Percentiles rank a stretch among this genome's conserved stretches.
Evolutionary conservation across 169 alveolate genomes (phyloP).

Genomic region (Babesia microti): DNA sequence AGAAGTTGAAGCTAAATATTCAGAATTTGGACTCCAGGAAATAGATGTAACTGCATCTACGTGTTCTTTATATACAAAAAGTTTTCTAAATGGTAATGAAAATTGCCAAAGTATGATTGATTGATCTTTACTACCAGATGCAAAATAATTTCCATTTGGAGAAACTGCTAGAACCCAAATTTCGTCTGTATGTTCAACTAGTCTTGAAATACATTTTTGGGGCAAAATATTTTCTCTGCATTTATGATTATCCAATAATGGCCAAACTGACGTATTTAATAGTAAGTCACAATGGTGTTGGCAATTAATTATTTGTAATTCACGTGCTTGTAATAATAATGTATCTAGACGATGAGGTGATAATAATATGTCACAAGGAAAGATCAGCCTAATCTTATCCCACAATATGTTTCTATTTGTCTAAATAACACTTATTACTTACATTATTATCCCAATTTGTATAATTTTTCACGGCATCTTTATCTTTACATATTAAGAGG

Average conservation of each 20-base stretch:
- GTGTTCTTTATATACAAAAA: slow-evolving; percentile 53
- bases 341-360: slow-evolving; percentile 33
- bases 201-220: slow-evolving; percentile 30
- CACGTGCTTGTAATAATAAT: slow-evolving; percentile 24
- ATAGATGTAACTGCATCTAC: slow-evolving; percentile 44
- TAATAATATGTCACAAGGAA: slow-evolving; percentile 24
- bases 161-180: slow-evolving; percentile 60
- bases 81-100: slow-evolving; percentile 34
- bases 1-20: slow-evolving; percentile 41
- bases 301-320: slow-evolving; percentile 25
- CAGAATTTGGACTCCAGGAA: slow-evolving; percentile 56
- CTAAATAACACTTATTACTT: neutral
- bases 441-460: slow-evolving; percentile 16
- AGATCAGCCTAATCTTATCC: slow-evolving; percentile 12
- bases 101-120: slow-evolving; percentile 51
- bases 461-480: slow-evolving; percentile 3
- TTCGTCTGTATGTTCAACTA: slow-evolving; percentile 59
- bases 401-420: slow-evolving; percentile 15
- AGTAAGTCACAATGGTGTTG: slow-evolving; percentile 27
- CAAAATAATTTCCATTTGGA: slow-evolving; percentile 46
- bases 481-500: slow-evolving; percentile 13
- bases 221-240: slow-evolving; percentile 40
- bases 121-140: slow-evolving; percentile 57
- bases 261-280: slow-evolving; percentile 1
- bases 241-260: slow-evolving; percentile 44